phyloP scores from a whole-genome alignment of 768 basidiomycete genomes.

The Polyporus arcularius region DNA sequence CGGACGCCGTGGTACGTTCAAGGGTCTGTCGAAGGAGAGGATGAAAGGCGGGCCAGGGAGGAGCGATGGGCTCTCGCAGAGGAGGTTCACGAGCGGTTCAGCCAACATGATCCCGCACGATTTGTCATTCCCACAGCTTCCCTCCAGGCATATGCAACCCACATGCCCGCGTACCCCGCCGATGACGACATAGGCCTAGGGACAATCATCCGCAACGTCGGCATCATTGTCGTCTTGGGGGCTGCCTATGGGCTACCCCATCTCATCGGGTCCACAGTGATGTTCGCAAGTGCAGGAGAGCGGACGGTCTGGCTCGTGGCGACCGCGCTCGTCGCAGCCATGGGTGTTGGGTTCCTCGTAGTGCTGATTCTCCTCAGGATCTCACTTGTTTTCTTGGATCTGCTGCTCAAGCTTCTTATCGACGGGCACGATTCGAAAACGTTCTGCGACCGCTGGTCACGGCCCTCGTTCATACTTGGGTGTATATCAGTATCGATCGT shows the following conservation, averaged over 20 bases:
- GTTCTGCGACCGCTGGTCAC: too few species aligned
- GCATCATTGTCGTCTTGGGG: background rate
- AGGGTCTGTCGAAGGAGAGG: too few species aligned
- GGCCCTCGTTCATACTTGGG: too few species aligned
- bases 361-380: background rate
- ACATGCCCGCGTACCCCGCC: background rate
- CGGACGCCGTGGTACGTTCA: too few species aligned
- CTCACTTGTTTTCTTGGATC: too few species aligned
- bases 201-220: background rate
- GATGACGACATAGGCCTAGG: too few species aligned
- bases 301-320: background rate
- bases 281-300: background rate
- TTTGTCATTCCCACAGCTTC: background rate
- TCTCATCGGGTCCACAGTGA: background rate
- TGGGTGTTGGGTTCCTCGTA: background rate
- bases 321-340: background rate
- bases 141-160: background rate
- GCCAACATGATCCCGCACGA: background rate
- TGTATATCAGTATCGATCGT: too few species aligned
- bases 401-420: too few species aligned
- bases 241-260: background rate
- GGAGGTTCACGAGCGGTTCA: too few species aligned
- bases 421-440: too few species aligned
- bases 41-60: too few species aligned
- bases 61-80: too few species aligned